Base-by-base conservation (phyloP, 208 protist genomes). In the Naegleria fowleri region DNA sequence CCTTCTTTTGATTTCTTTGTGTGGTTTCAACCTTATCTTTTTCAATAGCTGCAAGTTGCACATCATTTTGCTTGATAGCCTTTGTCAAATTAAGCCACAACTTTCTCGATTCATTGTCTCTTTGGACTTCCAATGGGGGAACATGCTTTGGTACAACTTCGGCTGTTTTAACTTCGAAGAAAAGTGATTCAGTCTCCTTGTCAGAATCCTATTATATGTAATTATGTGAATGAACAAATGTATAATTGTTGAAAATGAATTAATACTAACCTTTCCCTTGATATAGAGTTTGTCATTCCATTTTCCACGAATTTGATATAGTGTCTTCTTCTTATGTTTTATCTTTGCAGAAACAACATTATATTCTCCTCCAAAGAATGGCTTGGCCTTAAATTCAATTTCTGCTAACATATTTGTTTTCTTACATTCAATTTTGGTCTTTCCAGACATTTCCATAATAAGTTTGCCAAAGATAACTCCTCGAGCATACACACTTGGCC, bases 361-460 rank as follows among this genome's bases (percentile, higher is more conserved):
- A 86, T 95, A 94, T 55, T 94, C 92, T 38, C 94, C 95, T 29
- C 93, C 93, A 92, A 95, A 92, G 33, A 94, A 90, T 84, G 93
- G 92, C 91, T 95, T 93, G 39, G 92, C 87, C 92, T 95, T 95
- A 90, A 97, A 96, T 67, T 96, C 92, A 43, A 96, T 91, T 67
- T 95, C 93, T 40, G 90, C 55, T 22, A 55, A 59, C 33, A 94
- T 86, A 55, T 91, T 92, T 16, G 92, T 96, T 59, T 94, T 76
- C 86, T 93, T 87, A 90, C 95, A 96, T 13, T 39, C 84, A 15
- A 97, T 95, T 0, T 48, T 85, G 4, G 94, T 90, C 36, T 87
- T 91, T 19, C 95, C 95, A 33, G 55, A 86, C 36, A 96, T 91
- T 90, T 97, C 95, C 86, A 95, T 94, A 7, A 93, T 59, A 7